Base-by-base conservation (phyloP, 75 land plant species). In the Isoetes taiwanensis region DNA sequence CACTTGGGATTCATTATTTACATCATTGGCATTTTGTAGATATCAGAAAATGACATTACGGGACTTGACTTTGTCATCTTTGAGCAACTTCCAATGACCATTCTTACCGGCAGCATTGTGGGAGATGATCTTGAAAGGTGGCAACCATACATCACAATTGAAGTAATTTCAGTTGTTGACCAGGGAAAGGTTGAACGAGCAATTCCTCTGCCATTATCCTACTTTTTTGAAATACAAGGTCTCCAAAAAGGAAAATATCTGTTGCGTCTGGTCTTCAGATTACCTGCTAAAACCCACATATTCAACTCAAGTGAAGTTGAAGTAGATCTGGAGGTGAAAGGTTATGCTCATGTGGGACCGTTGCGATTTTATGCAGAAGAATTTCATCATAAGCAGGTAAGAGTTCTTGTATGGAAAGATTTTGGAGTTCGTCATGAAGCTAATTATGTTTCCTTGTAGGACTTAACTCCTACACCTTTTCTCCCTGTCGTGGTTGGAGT, bases 41-140 rank as follows among this genome's bases (percentile, higher is more conserved):
- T 91, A 43, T 77, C 72, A 1, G 56, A 61, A 5, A 83, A 77
- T 37, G 94, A 91, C 56, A 78, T 76, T 54, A 72, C 43, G 43
- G 86, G 66, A 23, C 33, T 91, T 53, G 77, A 91, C 32, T 86
- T 91, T 62, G 61, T 91, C 30, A 83, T 80, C 5, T 91, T 91
- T 77, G 94, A 91, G 59, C 69, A 76, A 53, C 75, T 77, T 14
- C 82, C 78, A 26, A 65, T 31, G 48, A 85, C 97, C 46, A 76
- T 83, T 27, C 24, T 91, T 34, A 80, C 82, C 57, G 77, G 97
- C 58, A 75, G 74, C 34, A 85, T 78, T 24, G 86, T 82, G 60
- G 84, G 96, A 42, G 32, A 38, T n/a, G 69, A 54, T 31, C 69
- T 86, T 24, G 67, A 64, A 20, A 76, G 69, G 52, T 71, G 85